These are phyloP conservation scores for Xylaria flabelliformis DNA, from an alignment of 495 filamentous ascomycete genomes.

Conservation along the genomic window DNA sequence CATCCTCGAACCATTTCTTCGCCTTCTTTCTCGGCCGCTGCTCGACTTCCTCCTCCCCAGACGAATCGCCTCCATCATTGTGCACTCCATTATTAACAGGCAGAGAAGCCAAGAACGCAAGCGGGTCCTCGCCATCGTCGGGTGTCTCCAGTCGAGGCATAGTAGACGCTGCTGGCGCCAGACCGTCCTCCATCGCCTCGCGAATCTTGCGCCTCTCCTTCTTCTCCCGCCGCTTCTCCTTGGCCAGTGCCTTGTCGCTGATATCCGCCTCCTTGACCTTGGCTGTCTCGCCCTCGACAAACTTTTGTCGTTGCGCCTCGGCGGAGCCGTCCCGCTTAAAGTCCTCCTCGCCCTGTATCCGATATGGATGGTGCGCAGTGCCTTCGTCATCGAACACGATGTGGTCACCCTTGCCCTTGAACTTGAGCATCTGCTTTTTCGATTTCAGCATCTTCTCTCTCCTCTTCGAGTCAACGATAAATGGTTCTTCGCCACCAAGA, in stretches of 20 bases:
- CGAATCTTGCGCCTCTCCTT: constrained; percentile 81
- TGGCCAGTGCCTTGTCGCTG: constrained; percentile 79
- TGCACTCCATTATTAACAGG: constrained; percentile 49
- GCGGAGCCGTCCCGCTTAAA: constrained; percentile 78
- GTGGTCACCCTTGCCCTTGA: constrained; percentile 82
- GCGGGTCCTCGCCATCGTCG: constrained; percentile 52
- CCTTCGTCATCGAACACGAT: constrained; percentile 94
- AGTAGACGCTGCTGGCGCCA: constrained; percentile 49
- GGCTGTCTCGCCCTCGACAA: constrained; percentile 73
- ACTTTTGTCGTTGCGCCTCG: constrained; percentile 74
- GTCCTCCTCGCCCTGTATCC: constrained; percentile 80
- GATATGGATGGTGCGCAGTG: constrained; percentile 80
- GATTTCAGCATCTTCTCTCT: constrained; percentile 90
- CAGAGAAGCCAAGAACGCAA: constrained; percentile 57
- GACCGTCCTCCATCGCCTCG: constrained; percentile 64
- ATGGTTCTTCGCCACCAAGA: constrained; percentile 63
- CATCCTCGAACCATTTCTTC: constrained; percentile 49
- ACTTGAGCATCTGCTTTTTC: constrained; percentile 90
- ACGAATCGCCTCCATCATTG: constrained; percentile 27
- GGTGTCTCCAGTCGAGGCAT: constrained; percentile 39
- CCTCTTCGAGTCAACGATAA: constrained; percentile 90
- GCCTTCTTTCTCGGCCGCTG: constrained; percentile 46
- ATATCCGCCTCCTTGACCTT: constrained; percentile 80
- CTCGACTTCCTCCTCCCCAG: constrained; percentile 48
- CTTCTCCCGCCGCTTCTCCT: constrained; percentile 83